Evolutionary conservation across 192 early-diverging fungal species (phyloP).

Genomic region (Coemansia sp.): DNA sequence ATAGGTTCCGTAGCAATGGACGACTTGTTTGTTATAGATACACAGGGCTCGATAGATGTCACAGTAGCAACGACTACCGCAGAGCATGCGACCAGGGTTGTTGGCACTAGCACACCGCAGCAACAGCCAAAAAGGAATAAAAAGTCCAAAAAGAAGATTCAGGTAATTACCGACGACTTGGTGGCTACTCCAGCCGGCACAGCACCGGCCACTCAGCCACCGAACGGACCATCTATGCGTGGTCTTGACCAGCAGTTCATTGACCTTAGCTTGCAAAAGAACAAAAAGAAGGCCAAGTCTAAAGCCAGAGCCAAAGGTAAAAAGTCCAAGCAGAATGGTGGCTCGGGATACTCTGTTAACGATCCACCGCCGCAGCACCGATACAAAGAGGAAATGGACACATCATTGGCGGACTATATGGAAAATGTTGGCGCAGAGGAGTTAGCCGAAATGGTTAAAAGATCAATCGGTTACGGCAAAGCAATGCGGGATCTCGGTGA

Average conservation of each 20-base stretch:
- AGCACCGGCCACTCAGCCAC: background rate
- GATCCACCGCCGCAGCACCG: background rate
- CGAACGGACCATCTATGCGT: background rate
- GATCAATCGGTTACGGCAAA: constrained; percentile 2
- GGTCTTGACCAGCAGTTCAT: constrained; percentile 33
- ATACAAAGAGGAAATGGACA: constrained; percentile 6
- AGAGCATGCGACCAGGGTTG: constrained; percentile 14
- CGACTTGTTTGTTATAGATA: constrained; percentile 46
- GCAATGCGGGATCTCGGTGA: constrained; percentile 29
- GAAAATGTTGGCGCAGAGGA: constrained; percentile 29
- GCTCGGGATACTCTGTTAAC: background rate
- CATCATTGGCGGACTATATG: constrained; percentile 29
- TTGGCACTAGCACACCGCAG: background rate
- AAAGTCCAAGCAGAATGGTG: too few species aligned
- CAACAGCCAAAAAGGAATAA: constrained; percentile 6
- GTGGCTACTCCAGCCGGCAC: constrained; percentile 4
- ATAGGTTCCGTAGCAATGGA: constrained; percentile 23
- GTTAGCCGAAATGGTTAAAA: constrained; percentile 9
- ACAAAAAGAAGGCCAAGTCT: constrained; percentile 1
- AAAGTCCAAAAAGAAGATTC: background rate
- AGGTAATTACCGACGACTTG: constrained; percentile 24
- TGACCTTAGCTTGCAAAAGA: constrained; percentile 17
- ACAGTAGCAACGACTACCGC: constrained; percentile 5
- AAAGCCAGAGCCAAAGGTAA: constrained; percentile 7
- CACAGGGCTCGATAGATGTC: constrained; percentile 11